These are phyloP conservation scores for Hygrocybe coccinea DNA, from an alignment of 768 basidiomycete genomes.

Conservation along the genomic window DNA sequence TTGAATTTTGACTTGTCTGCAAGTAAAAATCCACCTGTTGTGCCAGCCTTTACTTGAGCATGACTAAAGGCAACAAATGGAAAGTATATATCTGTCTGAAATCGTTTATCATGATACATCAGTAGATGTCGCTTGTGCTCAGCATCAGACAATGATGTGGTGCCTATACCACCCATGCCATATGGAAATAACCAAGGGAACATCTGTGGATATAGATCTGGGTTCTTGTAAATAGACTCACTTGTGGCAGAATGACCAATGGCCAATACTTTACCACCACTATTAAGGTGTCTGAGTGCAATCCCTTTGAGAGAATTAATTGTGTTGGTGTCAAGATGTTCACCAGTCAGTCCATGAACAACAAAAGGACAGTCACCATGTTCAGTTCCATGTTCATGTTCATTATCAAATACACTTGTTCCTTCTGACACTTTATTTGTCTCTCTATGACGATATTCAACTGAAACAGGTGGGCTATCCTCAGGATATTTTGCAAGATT, in stretches of 20 bases:
- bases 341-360: conserved; percentile 35
- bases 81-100: conserved; percentile 35
- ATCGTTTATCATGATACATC: conserved; percentile 37
- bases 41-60: conserved; percentile 31
- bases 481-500: conserved; percentile 24
- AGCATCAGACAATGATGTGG: conserved; percentile 13
- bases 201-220: conserved; percentile 27
- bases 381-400: conserved; percentile 20
- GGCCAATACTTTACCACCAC: conserved; percentile 14
- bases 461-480: conserved; percentile 2
- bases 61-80: conserved; percentile 38
- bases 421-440: conserved; percentile 9
- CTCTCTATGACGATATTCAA: conserved; percentile 18
- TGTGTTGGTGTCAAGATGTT: conserved; percentile 13
- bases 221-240: conserved; percentile 23
- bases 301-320: conserved; percentile 15
- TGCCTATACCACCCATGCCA: conserved; percentile 19
- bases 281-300: conserved; percentile 21
- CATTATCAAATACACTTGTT: conserved; percentile 11
- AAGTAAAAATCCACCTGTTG: conserved; percentile 24
- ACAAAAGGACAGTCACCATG: conserved; percentile 32
- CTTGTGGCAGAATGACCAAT: conserved; percentile 16
- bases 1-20: conserved; percentile 24
- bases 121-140: conserved; percentile 25
- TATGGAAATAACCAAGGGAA: conserved; percentile 36